Conservation (phyloP, 1,139 yeast species). For the Kodamaea fungicola region DNA sequence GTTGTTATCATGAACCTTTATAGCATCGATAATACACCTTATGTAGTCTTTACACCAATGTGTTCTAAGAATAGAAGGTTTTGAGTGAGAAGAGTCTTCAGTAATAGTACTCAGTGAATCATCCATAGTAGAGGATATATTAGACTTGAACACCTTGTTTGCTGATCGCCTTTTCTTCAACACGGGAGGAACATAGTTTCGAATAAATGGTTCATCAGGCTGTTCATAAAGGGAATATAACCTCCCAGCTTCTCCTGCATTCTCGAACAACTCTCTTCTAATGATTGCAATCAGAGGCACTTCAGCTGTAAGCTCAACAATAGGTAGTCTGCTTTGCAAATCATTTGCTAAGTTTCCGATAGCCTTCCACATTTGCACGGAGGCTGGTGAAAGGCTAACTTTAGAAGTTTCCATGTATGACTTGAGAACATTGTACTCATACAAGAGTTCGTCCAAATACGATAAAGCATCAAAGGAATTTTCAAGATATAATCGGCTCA, state of each 20-base stretch:
- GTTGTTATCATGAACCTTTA: too few species aligned
- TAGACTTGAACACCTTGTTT: too few species aligned
- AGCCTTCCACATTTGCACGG: slow-evolving; percentile 1
- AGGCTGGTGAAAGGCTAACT: slow-evolving; percentile 5
- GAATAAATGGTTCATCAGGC: neutral
- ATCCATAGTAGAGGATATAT: too few species aligned
- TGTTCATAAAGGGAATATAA: slow-evolving; percentile 11
- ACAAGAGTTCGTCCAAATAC: slow-evolving; percentile 22
- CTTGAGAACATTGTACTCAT: slow-evolving; percentile 19
- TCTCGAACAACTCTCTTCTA: slow-evolving; percentile 28
- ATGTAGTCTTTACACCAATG: slow-evolving; percentile 12
- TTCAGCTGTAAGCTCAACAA: slow-evolving; percentile 18
- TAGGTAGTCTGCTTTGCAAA: slow-evolving; percentile 22
- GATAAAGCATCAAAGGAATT: slow-evolving; percentile 16
- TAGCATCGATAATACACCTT: slow-evolving; percentile 8
- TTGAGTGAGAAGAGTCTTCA: neutral
- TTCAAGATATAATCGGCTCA: slow-evolving; percentile 6
- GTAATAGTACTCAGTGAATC: neutral
- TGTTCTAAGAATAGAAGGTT: slow-evolving; percentile 5
- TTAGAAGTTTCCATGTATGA: slow-evolving; percentile 11
- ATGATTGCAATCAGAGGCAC: slow-evolving; percentile 24
- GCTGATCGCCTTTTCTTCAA: neutral
- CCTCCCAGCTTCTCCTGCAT: slow-evolving; percentile 31
- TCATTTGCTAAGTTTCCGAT: neutral
- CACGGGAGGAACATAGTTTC: neutral